A percentile compares a stretch with the other conserved stretches of the same genome.
Evolutionary conservation across 257 asterid species (phyloP).

Genomic region (Capsicum baccatum): DNA sequence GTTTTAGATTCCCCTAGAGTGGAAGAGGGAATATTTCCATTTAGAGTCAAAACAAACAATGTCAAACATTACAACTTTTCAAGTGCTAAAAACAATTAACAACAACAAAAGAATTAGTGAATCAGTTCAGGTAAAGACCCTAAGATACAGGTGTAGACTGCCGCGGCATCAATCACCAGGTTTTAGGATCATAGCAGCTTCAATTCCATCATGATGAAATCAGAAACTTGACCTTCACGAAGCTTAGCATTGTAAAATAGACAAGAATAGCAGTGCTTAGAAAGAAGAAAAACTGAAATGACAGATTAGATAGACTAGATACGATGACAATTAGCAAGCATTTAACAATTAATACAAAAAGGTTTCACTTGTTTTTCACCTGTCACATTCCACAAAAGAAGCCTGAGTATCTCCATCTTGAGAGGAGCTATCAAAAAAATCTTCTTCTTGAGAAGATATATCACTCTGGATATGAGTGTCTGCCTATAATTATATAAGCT

Average conservation of each 20-base stretch:
- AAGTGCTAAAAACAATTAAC: not conserved
- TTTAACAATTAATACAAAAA: conserved; percentile 35
- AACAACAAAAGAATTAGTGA: not conserved
- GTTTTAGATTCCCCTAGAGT: not conserved
- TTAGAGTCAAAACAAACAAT: conserved; percentile 24
- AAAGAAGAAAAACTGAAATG: not conserved
- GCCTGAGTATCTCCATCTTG: conserved; percentile 46
- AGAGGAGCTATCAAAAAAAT: conserved; percentile 40
- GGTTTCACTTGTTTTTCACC: conserved; percentile 66
- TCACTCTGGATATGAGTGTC: conserved; percentile 44
- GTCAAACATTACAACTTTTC: not conserved
- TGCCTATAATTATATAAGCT: conserved; percentile 48
- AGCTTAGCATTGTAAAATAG: not conserved
- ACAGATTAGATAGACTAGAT: not conserved
- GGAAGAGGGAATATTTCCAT: conserved; percentile 5
- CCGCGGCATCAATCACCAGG: not conserved
- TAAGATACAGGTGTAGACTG: conserved; percentile 23
- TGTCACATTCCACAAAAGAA: conserved; percentile 45
- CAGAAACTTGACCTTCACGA: not conserved
- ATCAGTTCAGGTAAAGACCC: not conserved
- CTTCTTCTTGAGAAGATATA: conserved; percentile 50
- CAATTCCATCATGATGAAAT: conserved; percentile 20
- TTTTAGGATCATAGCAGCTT: conserved; percentile 1
- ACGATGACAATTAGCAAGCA: conserved; percentile 32
- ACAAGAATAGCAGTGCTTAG: conserved; percentile 21